Base-by-base conservation (phyloP, 208 protist species). In the Leishmania mexicana region DNA sequence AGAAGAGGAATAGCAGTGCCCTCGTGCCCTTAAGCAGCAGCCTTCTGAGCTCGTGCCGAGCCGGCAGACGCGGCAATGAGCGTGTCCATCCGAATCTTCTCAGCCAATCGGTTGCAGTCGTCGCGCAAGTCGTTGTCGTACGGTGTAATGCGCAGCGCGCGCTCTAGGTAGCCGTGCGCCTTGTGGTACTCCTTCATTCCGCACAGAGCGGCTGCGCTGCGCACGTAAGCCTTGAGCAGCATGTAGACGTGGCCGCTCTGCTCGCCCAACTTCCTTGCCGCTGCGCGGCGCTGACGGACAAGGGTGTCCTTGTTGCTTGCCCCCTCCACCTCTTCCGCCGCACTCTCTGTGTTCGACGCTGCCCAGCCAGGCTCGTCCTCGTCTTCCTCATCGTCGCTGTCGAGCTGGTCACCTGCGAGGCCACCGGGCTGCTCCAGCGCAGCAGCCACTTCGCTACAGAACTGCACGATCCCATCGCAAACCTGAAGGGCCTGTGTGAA, bases 41-140 rank as follows among this genome's bases (percentile, higher is more conserved):
- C 51, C 40, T 73, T 70, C 45, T 68, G 74, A 19, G 45, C 49
- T 35, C 42, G 49, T 21, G 38, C 40, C 3, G 60, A 53, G 7
- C 73, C 84, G 2, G 87, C 87, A 24, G 95, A 94, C 13, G 92
- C 94, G 2, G 91, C 84, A n/a, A 98, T 81, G 24, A 98, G 82
- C 5, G 93, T 93, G 15, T 97, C 89, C 93, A 97, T 95, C 60
- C 92, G 94, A 70, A 98, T 88, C 86, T 97, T 97, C 87, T 98
- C 93, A 31, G 86, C 87, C 3, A 98, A 75, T 49, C 91, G 92
- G 67, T 96, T 93, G 87, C 90, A 95, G 83, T 98, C 96, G 38
- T 97, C 93, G 24, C 88, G 88, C 40, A 98, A 87, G 81, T 98
- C 96, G 73, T 98, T 94, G 84, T 98, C 96, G 78, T 97, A 98